These are phyloP conservation scores for Macadamia tetraphylla DNA, from an alignment of 164 flowering plant genomes.

Conservation along the genomic window DNA sequence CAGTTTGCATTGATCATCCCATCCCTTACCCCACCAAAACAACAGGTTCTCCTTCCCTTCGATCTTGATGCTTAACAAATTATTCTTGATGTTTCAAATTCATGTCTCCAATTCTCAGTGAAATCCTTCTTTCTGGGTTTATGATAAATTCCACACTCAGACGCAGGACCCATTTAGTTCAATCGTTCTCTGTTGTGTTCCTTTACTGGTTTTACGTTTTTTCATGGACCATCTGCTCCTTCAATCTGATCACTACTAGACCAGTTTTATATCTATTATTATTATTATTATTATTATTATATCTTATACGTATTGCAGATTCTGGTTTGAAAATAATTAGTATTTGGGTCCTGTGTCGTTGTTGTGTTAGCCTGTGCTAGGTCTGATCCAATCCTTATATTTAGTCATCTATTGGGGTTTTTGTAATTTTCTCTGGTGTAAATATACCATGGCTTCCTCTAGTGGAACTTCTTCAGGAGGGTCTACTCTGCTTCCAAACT, in stretches of 20 bases:
- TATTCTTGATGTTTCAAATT: conserved; percentile 38
- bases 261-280: conserved; percentile 30
- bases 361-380: neutral
- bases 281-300: neutral
- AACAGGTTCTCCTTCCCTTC: neutral
- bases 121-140: conserved; percentile 73
- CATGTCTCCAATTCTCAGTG: conserved; percentile 79
- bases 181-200: conserved; percentile 87
- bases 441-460: conserved; percentile 43
- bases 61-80: conserved; percentile 22
- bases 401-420: too few species aligned
- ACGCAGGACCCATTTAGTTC: conserved; percentile 74
- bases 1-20: too few species aligned
- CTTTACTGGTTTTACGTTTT: conserved; percentile 93
- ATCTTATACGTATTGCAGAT: neutral
- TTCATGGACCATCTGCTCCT: conserved; percentile 38
- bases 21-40: too few species aligned
- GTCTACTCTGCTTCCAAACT: conserved; percentile 30
- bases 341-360: conserved; percentile 26
- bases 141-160: conserved; percentile 32
- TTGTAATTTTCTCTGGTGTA: neutral
- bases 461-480: conserved; percentile 52
- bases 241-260: neutral
- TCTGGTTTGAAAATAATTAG: conserved; percentile 5
- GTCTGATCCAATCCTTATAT: neutral